Evolutionary conservation across 306 rosid species (phyloP), one percentile per base, ranked within the genome.

Genomic region (Abrus precatorius): DNA sequence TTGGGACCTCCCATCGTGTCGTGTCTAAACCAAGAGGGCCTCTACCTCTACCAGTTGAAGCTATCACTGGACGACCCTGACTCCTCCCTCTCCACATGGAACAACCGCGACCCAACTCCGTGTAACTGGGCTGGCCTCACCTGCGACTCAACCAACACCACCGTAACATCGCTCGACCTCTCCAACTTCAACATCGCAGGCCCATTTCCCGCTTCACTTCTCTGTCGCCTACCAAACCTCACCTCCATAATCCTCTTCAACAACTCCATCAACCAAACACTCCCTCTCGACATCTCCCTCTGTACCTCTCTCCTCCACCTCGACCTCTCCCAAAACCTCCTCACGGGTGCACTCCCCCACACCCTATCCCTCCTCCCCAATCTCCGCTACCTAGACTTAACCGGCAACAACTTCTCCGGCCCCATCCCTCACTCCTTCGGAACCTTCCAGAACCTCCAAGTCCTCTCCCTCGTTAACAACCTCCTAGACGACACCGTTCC

Each of bases 391-490:
- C 84, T 95, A 27, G 96, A 95, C 81, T 71, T 95, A 12, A 85
- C 96, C 12, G 99, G 90, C 1, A 95, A 95, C 82, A 95, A 93
- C 57, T 88, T 95, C 77, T 91, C 98, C 57, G 99, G 99, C 27
- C 45, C 69, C 4, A 86, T 95, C 9, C 99, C 98, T 0, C 33
- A 2, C 3, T 69, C 90, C 11, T 95, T 88, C 61, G 92, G 88
- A 1, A 67, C 63, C 40, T 93, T 95, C 69, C 88, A 64, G 44
- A 88, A 80, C 4, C 97, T 95, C 7, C 83, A 95, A 76, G 94
- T 88, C 0, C 49, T 95, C 44, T 90, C 98, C 0, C 84, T 93
- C 6, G 90, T 95, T 5, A 80, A 43, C 47, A 95, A 95, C 50
- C 91, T 95, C 45, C 44, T 95, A 1, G 88, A 90, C 13, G 84